phyloP scores from a whole-genome alignment of 176 grass and related monocot genomes.

The Phyllostachys edulis region DNA sequence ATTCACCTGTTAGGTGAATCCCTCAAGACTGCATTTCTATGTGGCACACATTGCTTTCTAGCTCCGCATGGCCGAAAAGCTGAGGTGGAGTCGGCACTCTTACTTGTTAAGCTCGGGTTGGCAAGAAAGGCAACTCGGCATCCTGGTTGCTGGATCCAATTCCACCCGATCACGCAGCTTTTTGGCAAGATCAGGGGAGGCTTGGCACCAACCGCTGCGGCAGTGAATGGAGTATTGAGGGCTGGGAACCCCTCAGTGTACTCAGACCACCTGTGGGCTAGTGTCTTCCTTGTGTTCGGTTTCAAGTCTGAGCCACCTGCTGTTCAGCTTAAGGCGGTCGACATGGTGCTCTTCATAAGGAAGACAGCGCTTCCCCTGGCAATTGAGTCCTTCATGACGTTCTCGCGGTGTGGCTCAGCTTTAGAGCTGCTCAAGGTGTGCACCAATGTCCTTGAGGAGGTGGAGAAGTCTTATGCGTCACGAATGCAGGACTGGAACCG shows the following conservation, averaged over 20 bases:
- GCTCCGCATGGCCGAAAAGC: conserved; percentile 67
- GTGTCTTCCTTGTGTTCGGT: conserved; percentile 87
- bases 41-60: conserved; percentile 78
- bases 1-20: conserved; percentile 77
- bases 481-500: conserved; percentile 87
- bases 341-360: conserved; percentile 91
- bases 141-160: conserved; percentile 89
- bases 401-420: conserved; percentile 85
- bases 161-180: conserved; percentile 78
- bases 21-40: conserved; percentile 72
- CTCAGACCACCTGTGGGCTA: conserved; percentile 93
- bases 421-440: conserved; percentile 95
- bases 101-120: conserved; percentile 89
- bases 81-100: conserved; percentile 80
- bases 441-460: conserved; percentile 91
- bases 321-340: conserved; percentile 71
- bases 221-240: conserved; percentile 77
- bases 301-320: conserved; percentile 89
- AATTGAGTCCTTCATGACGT: conserved; percentile 82
- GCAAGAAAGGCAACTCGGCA: conserved; percentile 73
- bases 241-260: conserved; percentile 61
- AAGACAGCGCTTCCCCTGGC: conserved; percentile 86
- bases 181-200: conserved; percentile 87
- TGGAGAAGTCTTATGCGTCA: conserved; percentile 76
- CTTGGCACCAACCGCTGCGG: conserved; percentile 49